A percentile compares a stretch with the other conserved stretches of the same genome.
Conservation (phyloP, 176 grass and related monocot genomes). For the Eleusine coracana region DNA sequence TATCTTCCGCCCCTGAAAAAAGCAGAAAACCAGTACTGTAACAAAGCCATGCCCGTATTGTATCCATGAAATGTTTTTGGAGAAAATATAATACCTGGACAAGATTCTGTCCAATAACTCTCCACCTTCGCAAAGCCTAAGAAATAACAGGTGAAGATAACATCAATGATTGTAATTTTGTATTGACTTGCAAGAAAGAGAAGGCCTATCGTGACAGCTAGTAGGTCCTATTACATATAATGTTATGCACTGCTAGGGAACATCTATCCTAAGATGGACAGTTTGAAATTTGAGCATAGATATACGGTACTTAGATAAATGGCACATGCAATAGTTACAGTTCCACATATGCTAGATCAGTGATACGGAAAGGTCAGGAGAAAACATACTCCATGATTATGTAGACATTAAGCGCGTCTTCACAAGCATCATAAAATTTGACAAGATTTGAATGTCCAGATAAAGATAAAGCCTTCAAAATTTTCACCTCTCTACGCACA, state of each 20-base stretch:
- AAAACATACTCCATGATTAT: slow-evolving; percentile 97
- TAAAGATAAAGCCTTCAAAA: slow-evolving; percentile 89
- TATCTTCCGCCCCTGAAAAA: slow-evolving; percentile 89
- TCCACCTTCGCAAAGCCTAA: slow-evolving; percentile 96
- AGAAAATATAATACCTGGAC: slow-evolving; percentile 71
- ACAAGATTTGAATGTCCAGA: slow-evolving; percentile 88
- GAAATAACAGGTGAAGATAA: slow-evolving; percentile 37
- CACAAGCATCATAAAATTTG: slow-evolving; percentile 98
- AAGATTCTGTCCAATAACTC: slow-evolving; percentile 96
- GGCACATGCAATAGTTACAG: not conserved
- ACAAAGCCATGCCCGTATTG: slow-evolving; percentile 33
- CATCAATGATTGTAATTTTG: slow-evolving; percentile 40
- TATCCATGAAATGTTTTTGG: slow-evolving; percentile 16
- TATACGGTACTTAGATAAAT: slow-evolving; percentile 15
- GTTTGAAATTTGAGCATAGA: slow-evolving; percentile 3
- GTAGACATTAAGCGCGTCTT: slow-evolving; percentile 91
- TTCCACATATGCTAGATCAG: slow-evolving; percentile 22
- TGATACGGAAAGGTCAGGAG: slow-evolving; percentile 24
- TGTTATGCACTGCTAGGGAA: slow-evolving; percentile 8
- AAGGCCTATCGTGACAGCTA: slow-evolving; percentile 11
- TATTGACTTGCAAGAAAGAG: slow-evolving; percentile 24
- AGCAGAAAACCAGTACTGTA: slow-evolving; percentile 28
- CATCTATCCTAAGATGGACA: not conserved
- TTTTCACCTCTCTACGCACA: slow-evolving; percentile 98
- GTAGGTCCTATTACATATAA: not conserved